Conservation (phyloP, 2,329 filamentous ascomycete species). For the Microcyclospora pomicola region DNA sequence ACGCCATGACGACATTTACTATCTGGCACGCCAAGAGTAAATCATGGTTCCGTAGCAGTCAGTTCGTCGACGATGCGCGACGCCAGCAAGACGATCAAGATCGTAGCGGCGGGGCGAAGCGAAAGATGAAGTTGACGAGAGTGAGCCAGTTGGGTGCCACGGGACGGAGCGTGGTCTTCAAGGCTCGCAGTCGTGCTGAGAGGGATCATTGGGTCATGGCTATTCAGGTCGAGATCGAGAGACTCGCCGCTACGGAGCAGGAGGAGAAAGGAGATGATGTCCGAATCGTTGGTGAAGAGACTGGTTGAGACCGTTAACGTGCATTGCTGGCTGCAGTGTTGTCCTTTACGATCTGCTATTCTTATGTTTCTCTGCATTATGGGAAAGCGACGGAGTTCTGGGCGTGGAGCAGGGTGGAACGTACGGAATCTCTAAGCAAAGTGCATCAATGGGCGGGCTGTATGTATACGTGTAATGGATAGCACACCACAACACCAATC, state of each 20-base stretch:
- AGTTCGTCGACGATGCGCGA: constrained; percentile 19
- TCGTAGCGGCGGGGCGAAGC: constrained; percentile 16
- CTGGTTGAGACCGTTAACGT: not conserved
- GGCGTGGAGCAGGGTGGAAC: not conserved
- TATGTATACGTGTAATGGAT: too few relatives aligned
- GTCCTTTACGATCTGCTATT: not conserved
- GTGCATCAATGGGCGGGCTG: too few relatives aligned
- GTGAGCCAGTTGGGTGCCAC: constrained; percentile 48
- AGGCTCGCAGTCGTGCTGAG: constrained; percentile 49
- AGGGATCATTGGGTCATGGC: constrained; percentile 55
- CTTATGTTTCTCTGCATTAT: not conserved
- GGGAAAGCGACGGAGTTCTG: not conserved
- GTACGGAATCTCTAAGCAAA: too few relatives aligned
- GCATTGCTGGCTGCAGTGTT: not conserved
- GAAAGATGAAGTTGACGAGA: constrained; percentile 37
- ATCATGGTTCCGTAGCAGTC: constrained; percentile 36
- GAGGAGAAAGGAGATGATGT: constrained; percentile 39
- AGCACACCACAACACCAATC: too few relatives aligned
- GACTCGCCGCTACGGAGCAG: constrained; percentile 32
- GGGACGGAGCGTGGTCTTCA: constrained; percentile 51
- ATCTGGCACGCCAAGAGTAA: constrained; percentile 48
- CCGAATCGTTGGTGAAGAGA: constrained; percentile 23
- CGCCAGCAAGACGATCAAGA: constrained; percentile 4
- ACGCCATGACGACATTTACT: constrained; percentile 54
- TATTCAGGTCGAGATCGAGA: constrained; percentile 52